phyloP scores from a whole-genome alignment of 768 basidiomycete species.

The Mycena galericulata region DNA sequence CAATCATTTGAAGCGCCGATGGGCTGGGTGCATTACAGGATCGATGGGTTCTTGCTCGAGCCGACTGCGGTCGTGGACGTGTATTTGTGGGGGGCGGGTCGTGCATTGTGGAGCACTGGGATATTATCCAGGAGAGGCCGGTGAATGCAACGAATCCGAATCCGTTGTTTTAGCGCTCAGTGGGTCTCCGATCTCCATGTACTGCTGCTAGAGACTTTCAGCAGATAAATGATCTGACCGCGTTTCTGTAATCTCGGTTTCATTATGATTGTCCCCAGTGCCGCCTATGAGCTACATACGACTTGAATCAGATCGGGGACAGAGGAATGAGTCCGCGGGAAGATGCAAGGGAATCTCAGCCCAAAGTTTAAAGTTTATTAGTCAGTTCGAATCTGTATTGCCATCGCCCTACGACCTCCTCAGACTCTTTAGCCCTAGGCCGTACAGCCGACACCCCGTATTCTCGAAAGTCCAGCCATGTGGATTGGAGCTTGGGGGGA shows the following conservation, averaged over 20 bases:
- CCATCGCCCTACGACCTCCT: too few species aligned
- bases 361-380: too few species aligned
- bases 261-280: too few species aligned
- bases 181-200: too few species aligned
- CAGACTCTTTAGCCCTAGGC: slow-evolving; percentile 2
- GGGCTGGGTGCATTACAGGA: slow-evolving; percentile 16
- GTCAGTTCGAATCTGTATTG: too few species aligned
- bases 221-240: too few species aligned
- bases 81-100: background rate
- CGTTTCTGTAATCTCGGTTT: too few species aligned
- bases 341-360: too few species aligned
- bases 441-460: slow-evolving; percentile 21
- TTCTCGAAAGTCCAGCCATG: slow-evolving; percentile 21
- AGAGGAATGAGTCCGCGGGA: too few species aligned
- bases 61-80: slow-evolving; percentile 14
- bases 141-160: slow-evolving; percentile 6
- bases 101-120: slow-evolving; percentile 20
- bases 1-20: slow-evolving; percentile 9
- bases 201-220: too few species aligned
- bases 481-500: slow-evolving; percentile 4
- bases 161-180: slow-evolving; percentile 19
- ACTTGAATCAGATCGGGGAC: too few species aligned
- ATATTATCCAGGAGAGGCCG: slow-evolving; percentile 13
- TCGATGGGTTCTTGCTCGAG: slow-evolving; percentile 1
- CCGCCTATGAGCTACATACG: too few species aligned